Base-by-base conservation (phyloP, 2,329 filamentous ascomycete genomes). In the Aspergillus neoniger region DNA sequence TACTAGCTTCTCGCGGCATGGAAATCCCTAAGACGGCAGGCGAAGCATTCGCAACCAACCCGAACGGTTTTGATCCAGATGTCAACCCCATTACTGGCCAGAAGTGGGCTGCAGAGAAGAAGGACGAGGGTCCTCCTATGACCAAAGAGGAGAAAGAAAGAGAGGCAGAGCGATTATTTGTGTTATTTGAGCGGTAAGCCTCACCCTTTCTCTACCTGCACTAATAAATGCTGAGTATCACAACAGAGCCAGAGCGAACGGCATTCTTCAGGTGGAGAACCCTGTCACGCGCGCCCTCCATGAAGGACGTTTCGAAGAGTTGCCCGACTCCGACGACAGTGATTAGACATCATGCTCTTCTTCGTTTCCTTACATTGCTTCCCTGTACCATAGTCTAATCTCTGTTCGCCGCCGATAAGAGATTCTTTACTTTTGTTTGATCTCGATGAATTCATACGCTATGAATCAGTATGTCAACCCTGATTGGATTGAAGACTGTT, bases 81-180 rank as follows among this genome's bases (percentile, higher is more conserved):
- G 79, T 96, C 55, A 97, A 97, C 66, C 92, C 93, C 0, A 86
- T 97, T 32, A 97, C 93, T 0, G 93, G 93, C 0, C 93, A 97
- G 74, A 87, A 89, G 64, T 71, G 91, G 54, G 88, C 92, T 65
- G 82, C 81, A 39, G 90, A 94, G 75, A 83, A 81, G 57, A 77
- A 80, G 6, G 80, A 85, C 6, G 78, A 86, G 4, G 75, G 81
- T 10, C 86, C 87, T 1, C 86, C 90, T 52, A 96, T 98, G 94
- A 95, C 90, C 0, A 82, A 91, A 50, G 92, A 93, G 65, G 94
- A 98, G 79, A 97, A 94, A 75, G 91, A 96, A 75, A 83, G 91
- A 60, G 95, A 99, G 72, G 94, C 93, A 0, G 94, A 97, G 76
- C 85, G 87, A 59, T 77, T 97, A 1, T 97, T 96, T 78, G 92